phyloP scores from a whole-genome alignment of 495 filamentous ascomycete species.

The Entonaema liquescens region DNA sequence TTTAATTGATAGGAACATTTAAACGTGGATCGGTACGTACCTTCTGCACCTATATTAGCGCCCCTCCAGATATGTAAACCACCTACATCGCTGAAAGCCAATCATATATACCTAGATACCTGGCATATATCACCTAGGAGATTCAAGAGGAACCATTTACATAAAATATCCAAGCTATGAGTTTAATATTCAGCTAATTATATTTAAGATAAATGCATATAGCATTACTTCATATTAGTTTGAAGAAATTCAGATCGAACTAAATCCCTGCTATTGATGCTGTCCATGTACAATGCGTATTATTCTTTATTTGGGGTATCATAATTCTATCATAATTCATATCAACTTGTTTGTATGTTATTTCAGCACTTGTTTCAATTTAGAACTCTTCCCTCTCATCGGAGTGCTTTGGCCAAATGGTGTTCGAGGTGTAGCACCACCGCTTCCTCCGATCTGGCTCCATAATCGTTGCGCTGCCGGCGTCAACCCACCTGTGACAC shows the following conservation, averaged over 20 bases:
- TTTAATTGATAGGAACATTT: neutral
- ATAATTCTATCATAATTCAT: constrained; percentile 23
- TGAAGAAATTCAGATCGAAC: neutral
- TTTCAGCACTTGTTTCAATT: constrained; percentile 42
- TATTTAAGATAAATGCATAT: neutral
- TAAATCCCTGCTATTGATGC: too few relatives aligned
- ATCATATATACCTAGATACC: neutral
- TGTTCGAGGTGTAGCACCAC: constrained; percentile 57
- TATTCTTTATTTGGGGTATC: constrained; percentile 29
- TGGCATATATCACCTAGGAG: too few relatives aligned
- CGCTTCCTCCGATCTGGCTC: constrained; percentile 67
- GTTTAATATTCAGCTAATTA: neutral
- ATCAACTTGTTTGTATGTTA: constrained; percentile 1
- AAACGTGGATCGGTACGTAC: constrained; percentile 26
- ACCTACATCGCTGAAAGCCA: too few relatives aligned
- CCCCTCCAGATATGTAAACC: neutral
- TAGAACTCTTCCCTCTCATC: constrained; percentile 45
- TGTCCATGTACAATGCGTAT: neutral
- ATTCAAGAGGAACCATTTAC: neutral
- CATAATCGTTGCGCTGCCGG: constrained; percentile 85
- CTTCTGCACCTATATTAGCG: constrained; percentile 6
- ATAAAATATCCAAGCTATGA: neutral
- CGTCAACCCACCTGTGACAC: constrained; percentile 68
- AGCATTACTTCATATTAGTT: neutral
- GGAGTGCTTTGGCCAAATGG: constrained; percentile 57